phyloP scores from a whole-genome alignment of 257 asterid species.

The Ilex asprella region DNA sequence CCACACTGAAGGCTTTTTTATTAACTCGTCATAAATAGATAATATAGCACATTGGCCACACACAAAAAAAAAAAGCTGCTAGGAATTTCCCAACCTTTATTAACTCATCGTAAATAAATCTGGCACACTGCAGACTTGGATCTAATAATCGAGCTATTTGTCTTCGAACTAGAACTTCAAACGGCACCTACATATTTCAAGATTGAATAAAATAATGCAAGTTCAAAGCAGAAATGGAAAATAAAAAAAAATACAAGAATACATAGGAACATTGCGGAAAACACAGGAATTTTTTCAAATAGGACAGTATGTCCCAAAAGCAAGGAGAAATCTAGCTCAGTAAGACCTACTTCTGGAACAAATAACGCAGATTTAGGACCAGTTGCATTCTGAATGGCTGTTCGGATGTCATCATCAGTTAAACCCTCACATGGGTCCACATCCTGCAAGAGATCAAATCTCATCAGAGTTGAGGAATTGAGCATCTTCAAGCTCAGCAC shows the following conservation, averaged over 20 bases:
- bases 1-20: too few relatives aligned
- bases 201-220: neutral
- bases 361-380: conserved; percentile 83
- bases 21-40: too few relatives aligned
- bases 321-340: neutral
- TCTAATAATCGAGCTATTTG: conserved; percentile 89
- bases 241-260: neutral
- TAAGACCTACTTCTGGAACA: conserved; percentile 76
- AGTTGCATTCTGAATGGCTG: conserved; percentile 89
- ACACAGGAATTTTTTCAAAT: neutral
- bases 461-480: neutral
- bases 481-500: neutral
- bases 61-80: neutral
- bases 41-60: too few relatives aligned
- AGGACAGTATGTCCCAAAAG: neutral
- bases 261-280: neutral
- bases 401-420: conserved; percentile 89
- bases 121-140: conserved; percentile 95
- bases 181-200: conserved; percentile 60
- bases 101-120: conserved; percentile 88
- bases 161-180: conserved; percentile 86
- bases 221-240: neutral
- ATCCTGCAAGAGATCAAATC: conserved; percentile 46
- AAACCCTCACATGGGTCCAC: conserved; percentile 94
- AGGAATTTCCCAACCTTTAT: conserved; percentile 48